Conservation (phyloP, 257 asterid species). For the Jasminum sambac region DNA sequence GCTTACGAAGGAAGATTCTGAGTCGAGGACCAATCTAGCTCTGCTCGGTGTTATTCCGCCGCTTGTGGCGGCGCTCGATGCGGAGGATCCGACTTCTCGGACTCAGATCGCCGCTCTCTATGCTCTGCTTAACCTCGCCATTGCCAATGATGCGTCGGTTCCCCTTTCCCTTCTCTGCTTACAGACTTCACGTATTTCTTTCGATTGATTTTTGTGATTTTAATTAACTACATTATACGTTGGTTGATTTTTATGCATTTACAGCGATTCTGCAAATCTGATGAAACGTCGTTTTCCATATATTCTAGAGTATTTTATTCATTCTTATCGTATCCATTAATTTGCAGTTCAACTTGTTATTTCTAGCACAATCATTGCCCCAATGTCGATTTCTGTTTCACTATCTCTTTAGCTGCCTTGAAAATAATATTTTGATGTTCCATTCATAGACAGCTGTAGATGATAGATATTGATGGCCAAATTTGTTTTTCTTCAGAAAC, state of each 20-base stretch:
- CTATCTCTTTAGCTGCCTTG: not conserved
- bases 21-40: constrained; percentile 70
- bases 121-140: constrained; percentile 79
- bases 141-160: constrained; percentile 64
- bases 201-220: no score
- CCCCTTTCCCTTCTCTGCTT: not conserved
- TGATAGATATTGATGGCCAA: constrained; percentile 11
- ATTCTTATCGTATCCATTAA: not conserved
- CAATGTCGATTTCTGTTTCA: not conserved
- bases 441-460: not conserved
- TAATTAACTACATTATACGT: not conserved
- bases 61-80: constrained; percentile 64
- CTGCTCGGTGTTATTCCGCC: constrained; percentile 90
- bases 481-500: constrained; percentile 48
- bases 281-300: constrained; percentile 8
- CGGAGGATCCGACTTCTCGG: constrained; percentile 39
- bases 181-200: not conserved
- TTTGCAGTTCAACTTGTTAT: constrained; percentile 4
- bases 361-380: not conserved
- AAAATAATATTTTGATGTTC: not conserved
- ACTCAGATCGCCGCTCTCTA: constrained; percentile 73
- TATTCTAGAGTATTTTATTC: not conserved
- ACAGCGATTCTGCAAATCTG: not conserved
- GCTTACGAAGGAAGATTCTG: constrained; percentile 59
- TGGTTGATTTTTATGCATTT: not conserved